Evolutionary conservation across 2,329 filamentous ascomycete genomes (phyloP), one percentile per base, ranked within the genome.

Genomic region (Colletotrichum graminicola): DNA sequence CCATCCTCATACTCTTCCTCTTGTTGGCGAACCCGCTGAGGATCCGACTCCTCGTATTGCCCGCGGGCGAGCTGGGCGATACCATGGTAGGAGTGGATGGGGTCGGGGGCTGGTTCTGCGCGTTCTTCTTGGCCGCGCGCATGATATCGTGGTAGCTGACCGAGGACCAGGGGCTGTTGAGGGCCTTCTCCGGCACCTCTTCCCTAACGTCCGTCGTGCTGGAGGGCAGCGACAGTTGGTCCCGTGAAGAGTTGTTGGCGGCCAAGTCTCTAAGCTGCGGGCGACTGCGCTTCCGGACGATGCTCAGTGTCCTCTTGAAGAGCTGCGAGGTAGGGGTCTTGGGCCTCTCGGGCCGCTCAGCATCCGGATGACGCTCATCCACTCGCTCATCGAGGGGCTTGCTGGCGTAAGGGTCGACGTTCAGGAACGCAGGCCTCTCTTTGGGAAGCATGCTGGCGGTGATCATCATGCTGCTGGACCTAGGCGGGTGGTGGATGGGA

Each of bases 221-320:
- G 69, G 82, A 79, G 67, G 79, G 80, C 76, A 80, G 80, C 56
- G 75, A 77, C 56, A 75, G 69, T 21, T 77, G 73, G 52, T 83
- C 81, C 23, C 77, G 78, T 10, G 81, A 79, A 47, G 76, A 75
- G n/a, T 76, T 76, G 41, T 80, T 80, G 55, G 80, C 77, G n/a
- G 70, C 61, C 10, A 72, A 16, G 16, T 78, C 74, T 74, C 80
- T 82, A 73, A 90, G 80, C 32, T 81, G 80, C 10, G 86, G 85
- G 66, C 83, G 83, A 80, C 87, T 90, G 73, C 86, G 84, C 83
- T 88, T 89, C 76, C 84, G 83, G 60, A 85, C 85, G 39, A 90
- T 80, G 75, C 83, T 88, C 54, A 90, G 79, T 3, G 87, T 87
- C 75, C 86, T 84, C 76, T 85, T 87, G 73, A 89, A 83, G 66